Base-by-base conservation (phyloP, 768 basidiomycete genomes). In the Lactifluus rugatus region DNA sequence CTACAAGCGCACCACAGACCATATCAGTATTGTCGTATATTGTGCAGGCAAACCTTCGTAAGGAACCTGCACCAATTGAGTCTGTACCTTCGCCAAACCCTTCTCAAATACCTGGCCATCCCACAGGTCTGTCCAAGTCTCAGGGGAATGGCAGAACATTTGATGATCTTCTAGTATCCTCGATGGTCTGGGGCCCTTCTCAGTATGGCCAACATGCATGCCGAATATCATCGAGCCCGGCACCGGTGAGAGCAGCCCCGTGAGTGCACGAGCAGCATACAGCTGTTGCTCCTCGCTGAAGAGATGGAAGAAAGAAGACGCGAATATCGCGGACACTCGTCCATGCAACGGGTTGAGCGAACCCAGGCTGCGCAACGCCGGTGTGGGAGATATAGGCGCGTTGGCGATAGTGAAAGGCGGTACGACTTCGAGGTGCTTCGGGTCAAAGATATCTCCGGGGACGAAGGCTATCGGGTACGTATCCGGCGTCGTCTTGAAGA, bases 381-480 rank as follows among this genome's bases (percentile, higher is more conserved):
- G 71, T 7, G 42, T 23, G 1, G 51, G 52, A 3, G 52, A 44
- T 7, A 46, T 68, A 4, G 68, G 61, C 23, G 66, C 56, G 42
- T 64, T 66, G 16, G 60, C 58, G 19, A 66, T 46, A 28, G 65
- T 63, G 45, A 69, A 66, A 45, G 66, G 64, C 6, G 67, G 65
- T 0, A 64, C 64, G 36, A 53, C 44, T 6, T 73, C 64, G 21
- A 84, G 72, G 51, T 78, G 70, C 2, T 62, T 57, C 7, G 75
- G 68, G 58, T 83, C 74, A 48, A 86, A 77, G 0, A 69, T 73
- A 58, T 87, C 76, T 0, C 84, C 85, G 13, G 73, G 68, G 16
- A 86, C 53, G 65, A 87, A 86, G 0, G 71, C 67, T 0, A 74
- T 79, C 1, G 81, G 79, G 67, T 81, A 85, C 0, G 76, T 73